Evolutionary conservation across 768 basidiomycete species (phyloP).

Genomic region (Podaxis mareebaensis): DNA sequence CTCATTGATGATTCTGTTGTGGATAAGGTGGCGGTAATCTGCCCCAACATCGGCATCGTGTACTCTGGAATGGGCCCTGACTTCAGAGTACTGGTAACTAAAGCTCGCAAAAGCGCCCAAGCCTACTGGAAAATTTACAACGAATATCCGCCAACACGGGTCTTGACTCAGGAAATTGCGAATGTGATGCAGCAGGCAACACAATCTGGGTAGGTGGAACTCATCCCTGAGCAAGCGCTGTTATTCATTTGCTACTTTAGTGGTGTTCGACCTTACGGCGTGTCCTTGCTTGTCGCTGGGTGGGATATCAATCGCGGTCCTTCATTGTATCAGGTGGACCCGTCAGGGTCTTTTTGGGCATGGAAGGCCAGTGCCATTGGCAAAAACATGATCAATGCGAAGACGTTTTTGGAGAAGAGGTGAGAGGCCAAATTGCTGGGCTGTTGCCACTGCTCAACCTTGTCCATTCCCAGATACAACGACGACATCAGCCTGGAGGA

Average conservation of each 20-base stretch:
- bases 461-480: slow-evolving; percentile 72
- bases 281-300: slow-evolving; percentile 94
- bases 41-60: slow-evolving; percentile 98
- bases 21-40: slow-evolving; percentile 96
- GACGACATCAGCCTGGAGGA: slow-evolving; percentile 99
- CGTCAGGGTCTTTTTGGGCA: slow-evolving; percentile 98
- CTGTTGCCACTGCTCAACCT: slow-evolving; percentile 22
- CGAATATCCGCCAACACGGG: slow-evolving; percentile 96
- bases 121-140: slow-evolving; percentile 99
- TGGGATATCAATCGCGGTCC: slow-evolving; percentile 96
- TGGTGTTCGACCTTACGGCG: slow-evolving; percentile 98
- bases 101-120: slow-evolving; percentile 96
- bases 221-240: slow-evolving; percentile 18
- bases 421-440: slow-evolving; percentile 38
- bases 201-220: slow-evolving; percentile 82
- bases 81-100: slow-evolving; percentile 90
- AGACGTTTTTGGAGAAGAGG: slow-evolving; percentile 99
- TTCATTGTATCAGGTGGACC: slow-evolving; percentile 98
- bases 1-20: slow-evolving; percentile 98
- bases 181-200: slow-evolving; percentile 99
- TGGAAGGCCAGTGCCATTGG: slow-evolving; percentile 99
- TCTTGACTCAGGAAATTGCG: slow-evolving; percentile 96
- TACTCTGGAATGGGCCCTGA: slow-evolving; percentile 99
- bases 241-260: slow-evolving; percentile 47
- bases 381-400: slow-evolving; percentile 99